phyloP scores from a whole-genome alignment of 2,329 filamentous ascomycete species.

The Dichotomopilus funicola region DNA sequence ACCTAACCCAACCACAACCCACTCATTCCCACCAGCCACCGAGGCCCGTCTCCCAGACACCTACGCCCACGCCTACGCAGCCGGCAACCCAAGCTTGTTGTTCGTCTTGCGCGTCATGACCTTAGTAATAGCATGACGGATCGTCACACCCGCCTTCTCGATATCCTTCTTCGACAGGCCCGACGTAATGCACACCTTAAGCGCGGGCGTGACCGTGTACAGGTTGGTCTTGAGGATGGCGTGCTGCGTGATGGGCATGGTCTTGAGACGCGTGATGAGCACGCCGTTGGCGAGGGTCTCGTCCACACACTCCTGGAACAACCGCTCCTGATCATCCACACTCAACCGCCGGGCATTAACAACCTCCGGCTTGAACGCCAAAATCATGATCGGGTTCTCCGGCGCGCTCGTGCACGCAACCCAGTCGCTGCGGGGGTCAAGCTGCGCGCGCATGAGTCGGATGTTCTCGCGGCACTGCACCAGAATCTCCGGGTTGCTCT shows the following conservation, averaged over 20 bases:
- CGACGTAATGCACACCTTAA: slow-evolving; percentile 87
- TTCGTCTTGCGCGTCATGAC: slow-evolving; percentile 64
- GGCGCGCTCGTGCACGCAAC: slow-evolving; percentile 70
- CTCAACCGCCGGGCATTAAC: slow-evolving; percentile 62
- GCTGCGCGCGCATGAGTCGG: slow-evolving; percentile 73
- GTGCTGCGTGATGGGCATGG: slow-evolving; percentile 57
- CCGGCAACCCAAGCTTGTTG: slow-evolving; percentile 37
- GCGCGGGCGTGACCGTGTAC: slow-evolving; percentile 67
- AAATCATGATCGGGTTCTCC: slow-evolving; percentile 82
- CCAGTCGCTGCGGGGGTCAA: slow-evolving; percentile 93
- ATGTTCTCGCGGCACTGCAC: slow-evolving; percentile 77
- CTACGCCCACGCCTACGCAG: slow-evolving; percentile 1
- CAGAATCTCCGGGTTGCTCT: slow-evolving; percentile 79
- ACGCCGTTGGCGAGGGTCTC: slow-evolving; percentile 86
- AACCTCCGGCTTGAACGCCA: slow-evolving; percentile 78
- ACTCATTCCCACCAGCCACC: too few species aligned
- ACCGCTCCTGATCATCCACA: slow-evolving; percentile 70
- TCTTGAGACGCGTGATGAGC: slow-evolving; percentile 80
- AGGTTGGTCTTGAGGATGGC: slow-evolving; percentile 62
- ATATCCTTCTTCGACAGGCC: slow-evolving; percentile 90
- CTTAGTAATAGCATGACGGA: slow-evolving; percentile 91
- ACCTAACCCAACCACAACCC: too few species aligned
- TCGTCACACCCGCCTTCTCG: slow-evolving; percentile 82
- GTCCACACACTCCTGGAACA: slow-evolving; percentile 89
- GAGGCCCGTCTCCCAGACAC: too few species aligned